phyloP scores from a whole-genome alignment of 169 alveolate genomes.

The Theileria annulata region DNA sequence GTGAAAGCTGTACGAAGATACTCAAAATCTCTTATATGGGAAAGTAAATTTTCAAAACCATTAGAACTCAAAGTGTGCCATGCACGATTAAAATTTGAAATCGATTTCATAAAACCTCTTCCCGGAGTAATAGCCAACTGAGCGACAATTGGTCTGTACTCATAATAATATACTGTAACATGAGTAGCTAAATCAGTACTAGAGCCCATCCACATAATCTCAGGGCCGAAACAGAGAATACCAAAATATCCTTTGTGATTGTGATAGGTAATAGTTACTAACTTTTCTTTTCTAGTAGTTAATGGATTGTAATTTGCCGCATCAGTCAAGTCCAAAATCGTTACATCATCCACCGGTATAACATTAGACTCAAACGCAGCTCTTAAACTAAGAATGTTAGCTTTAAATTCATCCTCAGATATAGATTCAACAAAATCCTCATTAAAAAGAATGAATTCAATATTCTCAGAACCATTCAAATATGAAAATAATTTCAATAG shows the following conservation, averaged over 20 bases:
- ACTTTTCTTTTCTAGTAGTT: neutral
- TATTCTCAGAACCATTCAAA: neutral
- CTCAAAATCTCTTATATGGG: neutral
- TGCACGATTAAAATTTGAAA: neutral
- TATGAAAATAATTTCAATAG: neutral
- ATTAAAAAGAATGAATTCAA: neutral
- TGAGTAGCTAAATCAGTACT: neutral
- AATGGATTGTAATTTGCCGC: neutral
- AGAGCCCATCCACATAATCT: neutral
- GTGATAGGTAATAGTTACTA: neutral
- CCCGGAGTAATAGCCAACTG: neutral
- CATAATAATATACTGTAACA: neutral
- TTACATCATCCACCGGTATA: neutral
- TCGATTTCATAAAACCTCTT: neutral
- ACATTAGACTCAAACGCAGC: neutral
- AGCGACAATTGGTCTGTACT: neutral
- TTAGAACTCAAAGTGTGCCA: slow-evolving; percentile 1
- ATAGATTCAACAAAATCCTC: neutral
- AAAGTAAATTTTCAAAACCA: neutral
- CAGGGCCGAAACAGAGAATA: neutral
- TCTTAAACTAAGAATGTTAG: neutral
- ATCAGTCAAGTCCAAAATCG: neutral
- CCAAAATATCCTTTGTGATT: neutral
- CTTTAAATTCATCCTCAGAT: neutral
- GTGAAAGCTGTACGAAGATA: neutral